Evolutionary conservation across 2,329 filamentous ascomycete species (phyloP), one percentile per base, ranked within the genome.

Genomic region (Metarhizium anisopliae): DNA sequence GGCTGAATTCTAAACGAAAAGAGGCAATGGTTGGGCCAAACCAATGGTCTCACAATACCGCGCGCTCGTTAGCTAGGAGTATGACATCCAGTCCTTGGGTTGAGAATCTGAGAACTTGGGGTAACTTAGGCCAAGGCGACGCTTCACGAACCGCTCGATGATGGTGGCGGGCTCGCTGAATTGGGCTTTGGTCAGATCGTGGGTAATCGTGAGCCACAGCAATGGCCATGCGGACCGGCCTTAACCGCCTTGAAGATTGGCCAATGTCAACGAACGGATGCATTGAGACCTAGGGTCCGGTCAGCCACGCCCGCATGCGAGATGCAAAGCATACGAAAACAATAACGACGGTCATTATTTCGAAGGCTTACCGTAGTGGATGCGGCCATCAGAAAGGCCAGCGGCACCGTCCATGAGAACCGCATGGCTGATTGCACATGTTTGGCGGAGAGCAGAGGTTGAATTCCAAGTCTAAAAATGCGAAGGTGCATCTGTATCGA

Each of bases 91-190:
- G 50, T 58, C 45, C 56, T 47, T 53, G 18, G 32, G 32, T 6
- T 18, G 20, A n/a, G 25, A 29, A 42, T 25, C 14, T 1, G 29
- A 4, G 11, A 30, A 11, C 20, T 18, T 43, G 52, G 38, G 52
- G 43, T n/a, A 32, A 40, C 13, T 40, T 32, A 35, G 35, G 13
- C 47, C 32, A 53, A 38, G 11, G 14, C 25, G 40, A 36, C 59
- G 59, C 61, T 61, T 58, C 56, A 59, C 57, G 57, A 60, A 57
- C 59, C 61, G 59, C 61, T 59, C 61, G 59, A 53, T 58, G 54
- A 47, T 45, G 20, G 36, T 47, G 25, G 52, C 47, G 42, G 47
- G 51, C 42, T 51, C n/a, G 51, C 36, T 40, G 32, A 50, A 47
- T 32, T 16, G 55, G 47, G 47, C 55, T 6, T 51, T 29, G 42